phyloP scores from a whole-genome alignment of 768 basidiomycete species.

The Leccinum uliginosum region DNA sequence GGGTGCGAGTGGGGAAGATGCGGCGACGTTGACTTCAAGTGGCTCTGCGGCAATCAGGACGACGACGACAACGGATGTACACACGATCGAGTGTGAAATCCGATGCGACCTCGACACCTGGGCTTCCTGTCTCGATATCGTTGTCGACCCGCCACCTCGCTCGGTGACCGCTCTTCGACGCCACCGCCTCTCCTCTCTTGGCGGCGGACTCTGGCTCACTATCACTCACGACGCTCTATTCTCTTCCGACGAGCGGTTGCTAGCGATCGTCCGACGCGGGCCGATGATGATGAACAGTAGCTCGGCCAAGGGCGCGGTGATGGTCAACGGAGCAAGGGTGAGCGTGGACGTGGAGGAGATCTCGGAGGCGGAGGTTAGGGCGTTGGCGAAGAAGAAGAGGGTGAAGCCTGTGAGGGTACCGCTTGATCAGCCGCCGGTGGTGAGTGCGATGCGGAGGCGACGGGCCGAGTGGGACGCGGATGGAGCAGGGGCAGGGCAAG shows the following conservation, averaged over 20 bases:
- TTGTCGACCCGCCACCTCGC: constrained; percentile 90
- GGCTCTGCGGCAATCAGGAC: neutral
- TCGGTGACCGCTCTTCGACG: constrained; percentile 77
- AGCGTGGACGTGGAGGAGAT: constrained; percentile 88
- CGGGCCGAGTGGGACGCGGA: constrained; percentile 71
- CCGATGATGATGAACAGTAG: constrained; percentile 35
- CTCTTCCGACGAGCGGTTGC: constrained; percentile 70
- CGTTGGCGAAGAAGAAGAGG: constrained; percentile 77
- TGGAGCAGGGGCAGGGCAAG: constrained; percentile 22
- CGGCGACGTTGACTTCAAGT: neutral
- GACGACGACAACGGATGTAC: constrained; percentile 28
- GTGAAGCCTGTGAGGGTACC: constrained; percentile 83
- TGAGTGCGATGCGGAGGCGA: constrained; percentile 63
- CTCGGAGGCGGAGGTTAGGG: constrained; percentile 80
- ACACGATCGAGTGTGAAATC: constrained; percentile 81
- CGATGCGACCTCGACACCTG: constrained; percentile 91
- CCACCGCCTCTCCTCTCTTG: constrained; percentile 79
- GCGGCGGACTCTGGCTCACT: constrained; percentile 93
- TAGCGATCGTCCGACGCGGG: constrained; percentile 71
- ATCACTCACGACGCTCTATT: constrained; percentile 82
- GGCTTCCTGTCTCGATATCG: constrained; percentile 78
- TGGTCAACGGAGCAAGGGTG: constrained; percentile 85
- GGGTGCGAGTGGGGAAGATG: constrained; percentile 17
- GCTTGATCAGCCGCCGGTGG: constrained; percentile 87
- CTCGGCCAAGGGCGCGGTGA: constrained; percentile 66